These are phyloP conservation scores for Carex scoparia DNA, from an alignment of 176 grass and related monocot genomes.

Conservation along the genomic window DNA sequence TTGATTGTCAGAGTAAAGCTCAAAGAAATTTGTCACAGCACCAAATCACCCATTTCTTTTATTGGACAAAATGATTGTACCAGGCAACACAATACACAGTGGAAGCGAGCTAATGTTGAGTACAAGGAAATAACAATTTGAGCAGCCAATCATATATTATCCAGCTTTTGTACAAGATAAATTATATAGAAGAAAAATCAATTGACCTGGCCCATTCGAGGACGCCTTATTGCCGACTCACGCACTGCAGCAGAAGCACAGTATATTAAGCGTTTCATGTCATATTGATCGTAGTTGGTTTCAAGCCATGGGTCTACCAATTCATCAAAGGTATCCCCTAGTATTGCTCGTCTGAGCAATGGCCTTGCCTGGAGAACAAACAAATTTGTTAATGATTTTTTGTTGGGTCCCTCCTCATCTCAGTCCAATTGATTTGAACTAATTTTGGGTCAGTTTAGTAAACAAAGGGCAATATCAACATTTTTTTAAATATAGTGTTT, in stretches of 20 bases:
- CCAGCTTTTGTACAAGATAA: background rate
- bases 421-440: too few species aligned
- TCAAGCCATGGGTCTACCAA: constrained; percentile 48
- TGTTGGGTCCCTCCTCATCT: too few species aligned
- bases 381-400: background rate
- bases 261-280: constrained; percentile 59
- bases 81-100: too few species aligned
- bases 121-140: too few species aligned
- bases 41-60: too few species aligned
- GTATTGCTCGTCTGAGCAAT: constrained; percentile 37
- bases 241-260: constrained; percentile 81
- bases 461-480: too few species aligned
- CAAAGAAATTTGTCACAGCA: background rate
- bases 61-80: too few species aligned
- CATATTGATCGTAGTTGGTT: constrained; percentile 54
- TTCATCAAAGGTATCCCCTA: constrained; percentile 51
- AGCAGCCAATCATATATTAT: too few species aligned
- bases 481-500: too few species aligned
- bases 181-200: background rate
- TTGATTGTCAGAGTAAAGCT: too few species aligned
- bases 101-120: too few species aligned
- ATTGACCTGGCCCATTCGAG: constrained; percentile 66
- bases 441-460: too few species aligned
- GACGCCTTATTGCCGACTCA: constrained; percentile 51
- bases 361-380: constrained; percentile 48